phyloP scores from a whole-genome alignment of 2,329 filamentous ascomycete genomes.

The Arachnomyces sp. region DNA sequence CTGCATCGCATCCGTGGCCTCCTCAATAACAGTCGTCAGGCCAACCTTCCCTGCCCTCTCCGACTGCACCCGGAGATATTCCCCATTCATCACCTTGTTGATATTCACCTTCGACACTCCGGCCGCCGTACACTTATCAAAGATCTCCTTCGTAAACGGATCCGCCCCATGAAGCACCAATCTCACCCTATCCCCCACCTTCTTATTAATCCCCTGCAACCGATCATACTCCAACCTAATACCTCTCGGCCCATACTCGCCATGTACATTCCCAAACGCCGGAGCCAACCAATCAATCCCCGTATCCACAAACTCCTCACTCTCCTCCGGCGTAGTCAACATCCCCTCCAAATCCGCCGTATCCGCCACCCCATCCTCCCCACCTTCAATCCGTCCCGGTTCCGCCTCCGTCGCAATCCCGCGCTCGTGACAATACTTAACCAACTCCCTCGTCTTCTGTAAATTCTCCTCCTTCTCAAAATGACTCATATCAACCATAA shows the following conservation, averaged over 20 bases:
- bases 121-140: slow-evolving; percentile 46
- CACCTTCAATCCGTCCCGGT: slow-evolving; percentile 62
- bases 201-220: slow-evolving; percentile 42
- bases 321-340: slow-evolving; percentile 62
- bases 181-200: slow-evolving; percentile 42
- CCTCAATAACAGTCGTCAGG: slow-evolving; percentile 48
- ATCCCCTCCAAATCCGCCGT: slow-evolving; percentile 55
- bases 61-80: slow-evolving; percentile 41
- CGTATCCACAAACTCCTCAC: slow-evolving; percentile 61
- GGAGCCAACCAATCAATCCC: slow-evolving; percentile 69
- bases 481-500: slow-evolving; percentile 73
- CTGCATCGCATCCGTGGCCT: slow-evolving; percentile 49
- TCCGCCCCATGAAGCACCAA: slow-evolving; percentile 55
- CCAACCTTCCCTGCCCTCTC: slow-evolving; percentile 46
- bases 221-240: slow-evolving; percentile 56
- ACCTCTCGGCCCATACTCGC: slow-evolving; percentile 60
- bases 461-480: slow-evolving; percentile 65
- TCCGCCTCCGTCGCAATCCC: slow-evolving; percentile 66
- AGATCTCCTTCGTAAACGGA: slow-evolving; percentile 48
- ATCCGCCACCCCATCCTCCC: slow-evolving; percentile 68
- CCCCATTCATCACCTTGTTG: slow-evolving; percentile 51
- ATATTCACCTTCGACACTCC: slow-evolving; percentile 53
- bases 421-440: slow-evolving; percentile 54
- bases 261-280: slow-evolving; percentile 70
- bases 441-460: slow-evolving; percentile 54